Conservation (phyloP, 2,329 filamentous ascomycete species). For the Ceratocystis albifundus region DNA sequence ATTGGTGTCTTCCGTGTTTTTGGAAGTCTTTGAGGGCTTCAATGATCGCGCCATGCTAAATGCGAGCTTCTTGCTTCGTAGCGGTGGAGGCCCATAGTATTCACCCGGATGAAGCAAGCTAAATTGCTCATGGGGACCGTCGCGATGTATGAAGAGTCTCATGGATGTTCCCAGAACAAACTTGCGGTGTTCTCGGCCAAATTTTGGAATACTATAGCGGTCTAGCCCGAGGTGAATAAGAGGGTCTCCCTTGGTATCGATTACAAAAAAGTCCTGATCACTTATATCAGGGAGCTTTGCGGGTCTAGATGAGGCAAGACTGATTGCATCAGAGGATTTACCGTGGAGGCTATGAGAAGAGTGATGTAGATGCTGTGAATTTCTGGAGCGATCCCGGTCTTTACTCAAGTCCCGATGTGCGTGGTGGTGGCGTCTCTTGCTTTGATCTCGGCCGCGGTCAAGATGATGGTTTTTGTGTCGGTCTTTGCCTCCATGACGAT, state of each 20-base stretch:
- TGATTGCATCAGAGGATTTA: neutral
- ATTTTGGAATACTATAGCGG: constrained; percentile 58
- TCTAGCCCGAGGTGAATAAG: constrained; percentile 67
- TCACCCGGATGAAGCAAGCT: constrained; percentile 38
- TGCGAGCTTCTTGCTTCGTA: constrained; percentile 21
- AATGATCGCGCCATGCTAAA: constrained; percentile 18
- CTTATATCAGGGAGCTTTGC: constrained; percentile 17
- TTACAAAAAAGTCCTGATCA: constrained; percentile 38
- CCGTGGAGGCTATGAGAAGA: neutral
- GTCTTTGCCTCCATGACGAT: neutral
- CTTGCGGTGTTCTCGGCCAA: constrained; percentile 57
- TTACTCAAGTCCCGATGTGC: neutral
- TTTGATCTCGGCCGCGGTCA: neutral
- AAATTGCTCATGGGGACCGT: constrained; percentile 47
- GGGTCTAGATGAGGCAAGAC: neutral
- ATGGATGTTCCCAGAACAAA: constrained; percentile 54
- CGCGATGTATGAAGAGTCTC: constrained; percentile 54
- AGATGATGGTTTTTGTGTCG: neutral
- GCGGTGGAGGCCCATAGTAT: constrained; percentile 17
- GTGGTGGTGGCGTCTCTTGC: neutral
- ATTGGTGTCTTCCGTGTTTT: constrained; percentile 24
- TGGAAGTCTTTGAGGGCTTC: neutral
- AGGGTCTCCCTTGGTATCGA: constrained; percentile 67
- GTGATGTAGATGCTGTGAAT: neutral
- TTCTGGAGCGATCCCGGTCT: neutral